These are phyloP conservation scores for Begonia loranthoides DNA, from an alignment of 306 rosid genomes.

Conservation along the genomic window DNA sequence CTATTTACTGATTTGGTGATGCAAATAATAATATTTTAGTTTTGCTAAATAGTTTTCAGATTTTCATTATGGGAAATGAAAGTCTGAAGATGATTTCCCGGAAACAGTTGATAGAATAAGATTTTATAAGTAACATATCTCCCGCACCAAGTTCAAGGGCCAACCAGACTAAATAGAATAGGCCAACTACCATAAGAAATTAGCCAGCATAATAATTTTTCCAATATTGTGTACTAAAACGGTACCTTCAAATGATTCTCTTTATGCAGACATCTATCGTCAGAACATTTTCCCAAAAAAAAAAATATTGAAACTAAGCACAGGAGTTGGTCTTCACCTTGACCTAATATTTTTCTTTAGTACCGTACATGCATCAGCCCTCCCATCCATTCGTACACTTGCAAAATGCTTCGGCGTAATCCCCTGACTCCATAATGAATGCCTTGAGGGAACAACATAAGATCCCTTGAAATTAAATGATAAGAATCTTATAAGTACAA, in stretches of 20 bases:
- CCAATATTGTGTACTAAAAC: no score
- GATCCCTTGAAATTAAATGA: conserved; percentile 31
- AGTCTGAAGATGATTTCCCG: no score
- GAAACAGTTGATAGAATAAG: no score
- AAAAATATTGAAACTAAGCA: conserved; percentile 1
- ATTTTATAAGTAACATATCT: no score
- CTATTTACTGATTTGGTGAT: no score
- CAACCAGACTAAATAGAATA: neutral
- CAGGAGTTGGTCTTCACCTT: conserved; percentile 29
- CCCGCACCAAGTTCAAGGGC: neutral
- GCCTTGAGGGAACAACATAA: conserved; percentile 27
- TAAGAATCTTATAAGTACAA: neutral
- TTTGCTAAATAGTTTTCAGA: no score
- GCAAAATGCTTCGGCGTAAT: conserved; percentile 41
- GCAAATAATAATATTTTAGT: no score
- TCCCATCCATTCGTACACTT: conserved; percentile 34
- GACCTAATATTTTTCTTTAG: conserved; percentile 29
- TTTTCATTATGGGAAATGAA: no score
- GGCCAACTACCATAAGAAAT: neutral
- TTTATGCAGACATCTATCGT: no score
- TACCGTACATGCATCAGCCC: conserved; percentile 27
- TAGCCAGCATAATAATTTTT: no score
- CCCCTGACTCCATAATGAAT: conserved; percentile 36
- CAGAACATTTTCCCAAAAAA: neutral
- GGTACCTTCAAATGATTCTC: no score